Evolutionary conservation across 805 yeast genomes (phyloP).

Genomic region (Candida easanensis): DNA sequence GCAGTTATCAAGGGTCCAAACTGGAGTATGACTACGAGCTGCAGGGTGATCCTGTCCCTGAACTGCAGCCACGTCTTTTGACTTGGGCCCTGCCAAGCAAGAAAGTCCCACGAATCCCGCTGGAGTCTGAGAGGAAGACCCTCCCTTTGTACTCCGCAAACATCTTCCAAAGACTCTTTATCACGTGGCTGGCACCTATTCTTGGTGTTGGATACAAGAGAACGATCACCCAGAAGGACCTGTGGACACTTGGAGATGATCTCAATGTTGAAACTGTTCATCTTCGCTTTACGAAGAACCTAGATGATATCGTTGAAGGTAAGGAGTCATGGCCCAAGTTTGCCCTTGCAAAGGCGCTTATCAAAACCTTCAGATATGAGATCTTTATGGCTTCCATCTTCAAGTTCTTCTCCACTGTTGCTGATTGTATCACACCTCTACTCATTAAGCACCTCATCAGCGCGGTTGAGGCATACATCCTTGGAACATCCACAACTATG

Average conservation of each 20-base stretch:
- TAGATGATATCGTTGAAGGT: conserved; percentile 31
- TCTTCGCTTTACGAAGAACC: conserved; percentile 30
- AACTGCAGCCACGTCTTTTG: conserved; percentile 3
- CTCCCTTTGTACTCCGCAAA: conserved; percentile 42
- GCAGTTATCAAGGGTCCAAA: background rate
- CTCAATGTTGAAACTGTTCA: conserved; percentile 38
- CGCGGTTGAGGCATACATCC: background rate
- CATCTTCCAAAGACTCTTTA: conserved; percentile 38
- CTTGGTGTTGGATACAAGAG: conserved; percentile 65
- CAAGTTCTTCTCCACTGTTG: background rate
- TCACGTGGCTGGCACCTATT: conserved; percentile 66
- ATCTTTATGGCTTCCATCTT: background rate
- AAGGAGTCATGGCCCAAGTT: conserved; percentile 19
- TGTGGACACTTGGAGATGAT: conserved; percentile 43
- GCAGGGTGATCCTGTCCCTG: conserved; percentile 3
- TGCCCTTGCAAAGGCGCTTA: conserved; percentile 34
- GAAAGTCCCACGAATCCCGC: conserved; percentile 46
- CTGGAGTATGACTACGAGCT: conserved; percentile 3
- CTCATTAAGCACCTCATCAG: conserved; percentile 46
- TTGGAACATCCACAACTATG: conserved; percentile 22
- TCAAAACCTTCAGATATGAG: conserved; percentile 3
- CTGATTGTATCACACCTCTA: conserved; percentile 40
- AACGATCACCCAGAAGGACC: conserved; percentile 60
- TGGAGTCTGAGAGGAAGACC: conserved; percentile 41
- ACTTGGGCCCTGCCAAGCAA: conserved; percentile 2